Base-by-base conservation (phyloP, 164 flowering plant genomes). In the Tinospora cordifolia region DNA sequence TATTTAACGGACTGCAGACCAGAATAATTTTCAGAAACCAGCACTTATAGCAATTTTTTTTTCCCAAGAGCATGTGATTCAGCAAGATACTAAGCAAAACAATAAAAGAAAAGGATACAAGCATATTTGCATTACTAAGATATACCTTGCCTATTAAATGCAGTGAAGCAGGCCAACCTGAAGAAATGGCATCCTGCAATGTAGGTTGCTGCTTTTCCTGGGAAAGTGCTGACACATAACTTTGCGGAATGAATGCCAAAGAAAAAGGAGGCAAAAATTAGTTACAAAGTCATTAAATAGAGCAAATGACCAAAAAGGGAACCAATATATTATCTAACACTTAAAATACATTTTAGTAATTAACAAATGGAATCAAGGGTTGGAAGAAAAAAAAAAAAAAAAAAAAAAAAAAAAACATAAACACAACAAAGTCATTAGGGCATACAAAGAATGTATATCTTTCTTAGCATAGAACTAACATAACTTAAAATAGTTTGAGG, bases 121-220 rank as follows among this genome's bases (percentile, higher is more conserved):
- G 19, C 0, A 51, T 51, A 51, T 51, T 40, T 22, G 13, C 40
- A 51, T 38, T 67, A 27, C 15, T 62, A 69, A 39, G 26, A 57
- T 68, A 73, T 83, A 93, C 98, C 98, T 93, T 93, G 67, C 98
- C 97, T 77, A 93, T 93, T 80, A 93, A 81, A 80, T 93, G 98
- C 12, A 91, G 74, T 46, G 98, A 87, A 62, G 93, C 93, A 74
- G 98, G 98, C 96, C 98, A 93, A 67, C 97, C 98, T 47, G 84
- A 82, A 65, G 89, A 83, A 76, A 86, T 76, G 63, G 94, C 95
- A 67, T 68, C 76, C 72, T 87, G 83, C 77, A 93, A 82, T 83
- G 74, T 75, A 69, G 84, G 83, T 60, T 78, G 80, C 72, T 84
- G 84, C 57, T 83, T 67, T 58, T 74, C 88, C 64, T 85, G 87